Evolutionary conservation across 1,284 basidiomycete genomes (phyloP), one percentile per base, ranked within the genome.

Genomic region (Thecaphora thlaspeos): DNA sequence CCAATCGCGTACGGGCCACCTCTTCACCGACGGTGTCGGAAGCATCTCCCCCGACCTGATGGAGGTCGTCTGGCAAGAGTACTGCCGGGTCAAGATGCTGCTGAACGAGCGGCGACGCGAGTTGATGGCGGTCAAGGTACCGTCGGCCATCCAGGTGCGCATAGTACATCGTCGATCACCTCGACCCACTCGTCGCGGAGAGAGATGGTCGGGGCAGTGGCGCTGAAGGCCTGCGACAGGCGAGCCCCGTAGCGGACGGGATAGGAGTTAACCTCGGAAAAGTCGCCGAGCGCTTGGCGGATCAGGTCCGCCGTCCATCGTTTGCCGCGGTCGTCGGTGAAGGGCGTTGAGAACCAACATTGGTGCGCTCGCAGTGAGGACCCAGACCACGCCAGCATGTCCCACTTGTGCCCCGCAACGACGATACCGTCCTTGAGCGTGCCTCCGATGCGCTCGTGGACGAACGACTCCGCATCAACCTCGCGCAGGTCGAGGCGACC

Each of bases 171-270:
- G 2, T 37, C 17, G n/a, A 61, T 40, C 32, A 52, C 55, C 41
- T 55, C 32, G 46, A 52, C 37, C 50, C 53, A 55, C 17, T 51
- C 45, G 19, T 55, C 43, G 40, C 26, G 36, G 36, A 61, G 51
- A n/a, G 32, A 23, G 44, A 61, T 55, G 26, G 53, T 61, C 2
- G 53, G 51, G 18, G 58, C 55, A 1, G 58, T 61, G 8, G 58
- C 58, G 22, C 58, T 61, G 53, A 61, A 61, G 3, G 58, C 58
- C 34, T 61, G 58, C 19, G 53, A 55, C 4, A 61, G 47, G 22
- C 58, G 41, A 0, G 58, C 58, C 8, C 58, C 58, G n/a, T 43
- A 51, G 18, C 58, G 48, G 24, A 53, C 58, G 2, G 58, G 58
- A 11, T 47, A 47, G 4, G 24, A 21, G 5, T 61, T 53, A 15